Evolutionary conservation across 495 filamentous ascomycete genomes (phyloP), one percentile per base, ranked within the genome.

Genomic region (Acidiella bohemica): DNA sequence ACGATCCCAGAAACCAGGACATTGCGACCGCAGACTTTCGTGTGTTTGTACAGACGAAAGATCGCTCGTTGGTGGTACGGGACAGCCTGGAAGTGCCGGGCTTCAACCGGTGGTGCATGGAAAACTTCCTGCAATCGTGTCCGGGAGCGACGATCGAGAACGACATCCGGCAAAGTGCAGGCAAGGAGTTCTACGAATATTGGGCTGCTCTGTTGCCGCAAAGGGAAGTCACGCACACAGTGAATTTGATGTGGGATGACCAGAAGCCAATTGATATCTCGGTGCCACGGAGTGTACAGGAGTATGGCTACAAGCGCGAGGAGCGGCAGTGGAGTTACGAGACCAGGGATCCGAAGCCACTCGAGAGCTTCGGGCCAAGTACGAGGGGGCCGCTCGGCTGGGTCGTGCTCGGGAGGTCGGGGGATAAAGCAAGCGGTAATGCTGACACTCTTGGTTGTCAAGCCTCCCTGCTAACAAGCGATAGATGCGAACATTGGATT

Each of bases 131-230:
- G 38, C 41, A 53, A 36, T 24, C 28, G 21, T 42, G 48, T 44
- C 47, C 46, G 29, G 37, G 50, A 14, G 49, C 36, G 24, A 51
- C 50, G 13, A 23, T 53, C 10, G 50, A 42, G 18, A 53, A 51
- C 23, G 57, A 60, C 27, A 32, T 44, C 17, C 47, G 57, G 22
- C 42, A 49, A 12, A 20, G 46, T 9, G 21, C 22, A 11, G 55
- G 55, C 0, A 47, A 56, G 17, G 47, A 61, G 16, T 59, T 53
- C 37, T 58, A 52, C 32, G 57, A 60, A 36, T 58, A 58, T 38
- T 53, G 42, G 42, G 40, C 49, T 2, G 50, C 41, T 5, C 11
- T 44, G 20, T 18, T 59, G 27, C 57, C 57, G 17, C 57, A 58
- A 37, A 42, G 20, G 14, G 50, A 51, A 20, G 36, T 57, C 12